Evolutionary conservation across 208 protist genomes (phyloP).

Genomic region (Crithidia sp.): DNA sequence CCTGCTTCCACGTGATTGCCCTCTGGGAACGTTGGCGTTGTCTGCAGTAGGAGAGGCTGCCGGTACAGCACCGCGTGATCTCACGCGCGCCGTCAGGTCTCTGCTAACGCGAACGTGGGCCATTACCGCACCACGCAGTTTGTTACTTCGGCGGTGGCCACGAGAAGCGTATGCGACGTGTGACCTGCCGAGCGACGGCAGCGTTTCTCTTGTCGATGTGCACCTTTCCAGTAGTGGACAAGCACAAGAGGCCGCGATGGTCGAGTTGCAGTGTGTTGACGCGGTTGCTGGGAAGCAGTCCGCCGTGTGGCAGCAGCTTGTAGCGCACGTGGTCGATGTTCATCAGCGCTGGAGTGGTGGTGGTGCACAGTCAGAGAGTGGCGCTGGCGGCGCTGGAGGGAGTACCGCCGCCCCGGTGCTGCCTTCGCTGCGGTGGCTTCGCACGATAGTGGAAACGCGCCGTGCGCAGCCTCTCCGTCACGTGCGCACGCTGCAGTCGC

Average conservation of each 20-base stretch:
- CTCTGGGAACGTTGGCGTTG: too few relatives aligned
- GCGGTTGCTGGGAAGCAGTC: neutral
- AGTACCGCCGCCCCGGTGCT: neutral
- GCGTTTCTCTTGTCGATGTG: constrained; percentile 6
- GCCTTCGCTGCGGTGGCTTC: constrained; percentile 15
- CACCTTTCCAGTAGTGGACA: neutral
- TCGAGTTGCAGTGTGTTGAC: constrained; percentile 20
- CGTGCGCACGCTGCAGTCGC: constrained; percentile 6
- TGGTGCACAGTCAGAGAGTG: too few relatives aligned
- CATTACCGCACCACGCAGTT: too few relatives aligned
- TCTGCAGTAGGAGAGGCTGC: too few relatives aligned
- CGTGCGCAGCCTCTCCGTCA: neutral
- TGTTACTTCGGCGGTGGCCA: constrained; percentile 3
- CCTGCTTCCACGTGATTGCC: constrained; percentile 3
- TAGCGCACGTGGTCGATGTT: neutral
- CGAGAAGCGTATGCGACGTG: neutral
- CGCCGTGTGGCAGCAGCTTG: constrained; percentile 10
- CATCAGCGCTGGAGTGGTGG: constrained; percentile 1
- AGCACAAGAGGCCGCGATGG: neutral
- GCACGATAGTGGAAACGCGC: neutral
- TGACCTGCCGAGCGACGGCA: neutral
- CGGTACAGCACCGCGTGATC: neutral
- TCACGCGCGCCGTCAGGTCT: neutral
- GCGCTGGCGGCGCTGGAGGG: too few relatives aligned
- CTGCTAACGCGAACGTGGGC: neutral